Evolutionary conservation across 2,329 filamentous ascomycete species (phyloP).

Genomic region (Emergomyces africanus): DNA sequence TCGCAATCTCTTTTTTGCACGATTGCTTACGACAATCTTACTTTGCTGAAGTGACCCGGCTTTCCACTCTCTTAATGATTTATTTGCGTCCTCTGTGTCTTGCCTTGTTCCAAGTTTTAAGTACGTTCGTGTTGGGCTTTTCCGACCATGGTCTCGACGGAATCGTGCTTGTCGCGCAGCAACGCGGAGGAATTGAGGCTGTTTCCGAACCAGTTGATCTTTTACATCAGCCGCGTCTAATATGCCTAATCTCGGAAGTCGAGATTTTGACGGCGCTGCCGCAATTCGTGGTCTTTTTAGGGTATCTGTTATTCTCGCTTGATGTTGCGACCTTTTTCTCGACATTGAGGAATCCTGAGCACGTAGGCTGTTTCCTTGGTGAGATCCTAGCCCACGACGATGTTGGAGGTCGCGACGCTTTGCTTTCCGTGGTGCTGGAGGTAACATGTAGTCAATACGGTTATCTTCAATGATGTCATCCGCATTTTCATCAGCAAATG

Average conservation of each 20-base stretch:
- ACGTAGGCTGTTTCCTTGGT: conserved; percentile 4
- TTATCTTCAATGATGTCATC: conserved; percentile 30
- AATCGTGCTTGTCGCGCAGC: conserved; percentile 41
- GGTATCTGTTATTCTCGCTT: conserved; percentile 25
- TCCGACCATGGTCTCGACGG: conserved; percentile 36
- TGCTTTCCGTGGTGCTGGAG: conserved; percentile 16
- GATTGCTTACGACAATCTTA: conserved; percentile 11
- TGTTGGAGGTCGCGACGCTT: conserved; percentile 10
- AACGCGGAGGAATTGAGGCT: conserved; percentile 44
- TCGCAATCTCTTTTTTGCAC: conserved; percentile 12
- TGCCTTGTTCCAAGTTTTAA: conserved; percentile 38
- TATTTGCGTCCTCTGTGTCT: conserved; percentile 44
- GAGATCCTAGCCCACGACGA: conserved; percentile 4
- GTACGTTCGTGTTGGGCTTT: conserved; percentile 40
- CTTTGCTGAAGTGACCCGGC: conserved; percentile 29
- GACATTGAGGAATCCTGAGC: conserved; percentile 8
- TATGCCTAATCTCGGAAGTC: conserved; percentile 32
- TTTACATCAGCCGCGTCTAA: conserved; percentile 36
- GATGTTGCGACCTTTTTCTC: conserved; percentile 17
- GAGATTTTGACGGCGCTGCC: conserved; percentile 13
- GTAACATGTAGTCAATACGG: conserved; percentile 30
- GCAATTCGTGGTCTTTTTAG: conserved; percentile 10
- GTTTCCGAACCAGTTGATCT: conserved; percentile 16
- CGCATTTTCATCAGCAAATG: conserved; percentile 14
- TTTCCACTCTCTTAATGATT: conserved; percentile 39